Percentiles rank a stretch among this genome's conserved stretches.
Evolutionary conservation across 805 yeast genomes (phyloP).

Genomic region (Cyberlindnera mycetangii): DNA sequence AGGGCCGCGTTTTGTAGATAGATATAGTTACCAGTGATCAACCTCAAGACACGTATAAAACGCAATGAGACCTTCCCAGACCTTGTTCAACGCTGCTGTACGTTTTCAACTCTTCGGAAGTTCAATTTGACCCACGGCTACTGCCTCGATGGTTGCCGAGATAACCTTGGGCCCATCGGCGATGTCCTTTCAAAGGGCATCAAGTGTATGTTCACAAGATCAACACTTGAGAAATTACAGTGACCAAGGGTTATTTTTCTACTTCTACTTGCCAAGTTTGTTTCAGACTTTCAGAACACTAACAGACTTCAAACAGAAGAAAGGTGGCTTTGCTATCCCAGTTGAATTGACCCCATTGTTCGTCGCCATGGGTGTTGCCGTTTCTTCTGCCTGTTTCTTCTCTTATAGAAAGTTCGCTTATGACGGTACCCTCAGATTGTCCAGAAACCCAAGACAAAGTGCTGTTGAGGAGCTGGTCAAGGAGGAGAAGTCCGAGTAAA

Average conservation of each 20-base stretch:
- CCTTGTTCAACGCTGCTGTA: conserved; percentile 45
- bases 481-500: conserved; percentile 11
- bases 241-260: no score
- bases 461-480: conserved; percentile 16
- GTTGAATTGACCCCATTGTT: conserved; percentile 58
- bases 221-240: no score
- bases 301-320: conserved; percentile 31
- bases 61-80: conserved; percentile 48
- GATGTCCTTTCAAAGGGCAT: background rate
- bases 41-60: background rate
- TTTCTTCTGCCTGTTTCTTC: conserved; percentile 48
- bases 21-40: background rate
- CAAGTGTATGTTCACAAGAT: background rate
- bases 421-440: conserved; percentile 48
- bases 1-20: background rate
- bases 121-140: background rate
- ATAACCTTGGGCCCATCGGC: background rate
- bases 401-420: conserved; percentile 47
- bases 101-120: conserved; percentile 23
- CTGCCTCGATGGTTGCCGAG: background rate
- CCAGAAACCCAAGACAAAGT: conserved; percentile 43
- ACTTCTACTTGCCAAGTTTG: no score
- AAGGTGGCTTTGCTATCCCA: conserved; percentile 40
- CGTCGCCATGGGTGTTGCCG: conserved; percentile 53
- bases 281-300: conserved; percentile 15